Evolutionary conservation across 2,329 filamentous ascomycete genomes (phyloP).

Genomic region (Penicillium freii): DNA sequence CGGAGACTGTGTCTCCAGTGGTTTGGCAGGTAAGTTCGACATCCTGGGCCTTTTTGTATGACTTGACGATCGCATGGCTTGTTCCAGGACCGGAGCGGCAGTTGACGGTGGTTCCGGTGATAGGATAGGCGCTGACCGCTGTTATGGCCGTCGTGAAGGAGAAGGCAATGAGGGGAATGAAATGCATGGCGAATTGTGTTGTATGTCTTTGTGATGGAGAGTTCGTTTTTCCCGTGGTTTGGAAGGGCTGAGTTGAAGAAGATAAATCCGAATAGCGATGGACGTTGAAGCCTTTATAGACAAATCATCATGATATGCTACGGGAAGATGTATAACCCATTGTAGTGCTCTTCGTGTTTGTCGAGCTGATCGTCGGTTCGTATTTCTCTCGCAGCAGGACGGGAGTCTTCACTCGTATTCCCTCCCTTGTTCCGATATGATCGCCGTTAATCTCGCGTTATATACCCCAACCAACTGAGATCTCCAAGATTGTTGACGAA

Average conservation of each 20-base stretch:
- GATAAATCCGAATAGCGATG: background rate
- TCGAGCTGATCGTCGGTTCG: background rate
- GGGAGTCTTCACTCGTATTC: background rate
- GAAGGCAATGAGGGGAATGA: constrained; percentile 6
- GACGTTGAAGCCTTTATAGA: background rate
- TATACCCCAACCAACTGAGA: background rate
- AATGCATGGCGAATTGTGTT: background rate
- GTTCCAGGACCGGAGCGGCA: constrained; percentile 26
- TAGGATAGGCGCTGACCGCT: constrained; percentile 19
- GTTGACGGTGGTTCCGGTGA: constrained; percentile 18
- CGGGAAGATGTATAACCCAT: background rate
- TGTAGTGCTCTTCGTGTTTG: background rate
- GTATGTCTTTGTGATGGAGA: background rate
- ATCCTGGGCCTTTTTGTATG: constrained; percentile 14
- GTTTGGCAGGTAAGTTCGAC: constrained; percentile 18
- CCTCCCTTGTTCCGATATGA: no score
- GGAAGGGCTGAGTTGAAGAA: background rate
- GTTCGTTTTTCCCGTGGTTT: background rate
- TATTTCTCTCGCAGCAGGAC: background rate
- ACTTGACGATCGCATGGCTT: constrained; percentile 13
- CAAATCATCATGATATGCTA: no score
- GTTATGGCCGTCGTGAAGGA: constrained; percentile 10
- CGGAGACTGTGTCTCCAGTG: constrained; percentile 15
- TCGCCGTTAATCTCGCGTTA: background rate
- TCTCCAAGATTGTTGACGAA: background rate